Conservation (phyloP, 345 rosid genomes). For the Populus euphratica region DNA sequence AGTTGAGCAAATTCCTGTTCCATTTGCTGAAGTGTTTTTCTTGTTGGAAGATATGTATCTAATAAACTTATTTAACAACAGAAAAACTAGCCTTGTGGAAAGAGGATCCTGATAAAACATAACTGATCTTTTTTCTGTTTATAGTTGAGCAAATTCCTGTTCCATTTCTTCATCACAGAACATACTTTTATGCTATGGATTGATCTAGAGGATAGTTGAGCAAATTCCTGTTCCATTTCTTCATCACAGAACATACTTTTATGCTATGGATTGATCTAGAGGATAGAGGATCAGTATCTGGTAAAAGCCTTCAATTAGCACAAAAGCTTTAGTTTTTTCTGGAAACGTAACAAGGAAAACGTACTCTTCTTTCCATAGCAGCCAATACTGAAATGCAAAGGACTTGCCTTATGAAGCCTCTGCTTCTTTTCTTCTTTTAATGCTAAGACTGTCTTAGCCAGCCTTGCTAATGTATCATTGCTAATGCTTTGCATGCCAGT, state of each 20-base stretch:
- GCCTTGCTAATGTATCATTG: slow-evolving; percentile 73
- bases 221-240: not conserved
- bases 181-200: not conserved
- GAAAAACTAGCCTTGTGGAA: not conserved
- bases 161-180: not conserved
- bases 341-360: not conserved
- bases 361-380: not conserved
- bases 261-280: not conserved
- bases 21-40: too few species aligned
- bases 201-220: not conserved
- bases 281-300: not conserved
- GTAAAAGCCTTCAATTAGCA: not conserved
- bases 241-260: not conserved
- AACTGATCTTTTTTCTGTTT: not conserved
- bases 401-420: slow-evolving; percentile 69
- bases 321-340: not conserved
- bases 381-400: not conserved
- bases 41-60: not conserved
- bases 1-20: not conserved
- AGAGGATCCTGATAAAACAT: not conserved
- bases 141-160: not conserved
- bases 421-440: slow-evolving; percentile 84
- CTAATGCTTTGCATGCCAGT: slow-evolving; percentile 74
- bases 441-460: slow-evolving; percentile 75
- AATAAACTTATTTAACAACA: not conserved